phyloP scores from a whole-genome alignment of 2,329 filamentous ascomycete species.

The Myriangium duriaei region DNA sequence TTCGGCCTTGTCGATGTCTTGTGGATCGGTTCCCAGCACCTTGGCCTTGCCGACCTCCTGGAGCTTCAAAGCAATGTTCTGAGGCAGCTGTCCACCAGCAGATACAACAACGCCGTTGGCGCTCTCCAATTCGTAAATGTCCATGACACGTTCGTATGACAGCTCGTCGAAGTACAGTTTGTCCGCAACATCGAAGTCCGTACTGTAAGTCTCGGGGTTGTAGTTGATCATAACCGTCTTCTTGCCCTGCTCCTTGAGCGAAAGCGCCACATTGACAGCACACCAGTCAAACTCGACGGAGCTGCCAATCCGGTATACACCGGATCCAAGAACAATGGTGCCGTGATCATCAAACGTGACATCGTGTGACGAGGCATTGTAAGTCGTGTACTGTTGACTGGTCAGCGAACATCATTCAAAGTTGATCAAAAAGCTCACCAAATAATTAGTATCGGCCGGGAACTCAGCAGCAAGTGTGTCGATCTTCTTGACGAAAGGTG shows the following conservation, averaged over 20 bases:
- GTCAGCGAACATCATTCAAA: not conserved
- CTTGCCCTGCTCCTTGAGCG: conserved; percentile 74
- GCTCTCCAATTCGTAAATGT: conserved; percentile 89
- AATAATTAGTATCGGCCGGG: conserved; percentile 86
- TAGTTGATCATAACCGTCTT: conserved; percentile 98
- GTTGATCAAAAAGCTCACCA: not conserved
- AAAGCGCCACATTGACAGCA: conserved; percentile 77
- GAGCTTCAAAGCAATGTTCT: conserved; percentile 91
- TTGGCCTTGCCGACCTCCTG: conserved; percentile 85
- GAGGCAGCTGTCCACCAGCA: conserved; percentile 88
- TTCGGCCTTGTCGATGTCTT: conserved; percentile 95
- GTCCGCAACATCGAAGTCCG: conserved; percentile 82
- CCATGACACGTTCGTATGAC: conserved; percentile 95
- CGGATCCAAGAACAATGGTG: conserved; percentile 76
- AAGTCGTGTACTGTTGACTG: conserved; percentile 56
- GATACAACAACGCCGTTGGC: conserved; percentile 85
- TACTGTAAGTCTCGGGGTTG: conserved; percentile 69
- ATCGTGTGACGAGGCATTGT: conserved; percentile 90
- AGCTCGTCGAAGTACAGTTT: conserved; percentile 94
- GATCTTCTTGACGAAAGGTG: conserved; percentile 95
- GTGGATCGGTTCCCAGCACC: conserved; percentile 81
- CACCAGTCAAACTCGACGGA: conserved; percentile 99
- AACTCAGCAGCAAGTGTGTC: conserved; percentile 96
- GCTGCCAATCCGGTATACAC: conserved; percentile 94
- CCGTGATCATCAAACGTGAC: conserved; percentile 89